Conservation (phyloP, 2,329 filamentous ascomycete genomes). For the Venturia carpophila region DNA sequence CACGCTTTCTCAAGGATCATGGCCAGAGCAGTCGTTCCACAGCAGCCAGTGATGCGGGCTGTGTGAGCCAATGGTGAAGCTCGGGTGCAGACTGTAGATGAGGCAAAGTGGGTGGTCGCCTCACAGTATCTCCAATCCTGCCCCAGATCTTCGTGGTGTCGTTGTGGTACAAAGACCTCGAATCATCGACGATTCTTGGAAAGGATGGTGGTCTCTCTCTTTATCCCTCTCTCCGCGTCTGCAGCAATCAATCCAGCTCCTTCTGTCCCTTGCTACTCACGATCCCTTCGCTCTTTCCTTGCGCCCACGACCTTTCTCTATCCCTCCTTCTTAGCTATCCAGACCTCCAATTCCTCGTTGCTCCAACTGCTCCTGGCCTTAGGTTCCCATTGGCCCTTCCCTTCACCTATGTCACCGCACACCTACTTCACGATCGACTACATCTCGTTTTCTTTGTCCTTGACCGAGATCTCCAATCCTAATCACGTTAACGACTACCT, state of each 20-base stretch:
- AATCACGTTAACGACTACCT: background rate
- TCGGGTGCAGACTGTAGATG: background rate
- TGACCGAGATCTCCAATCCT: background rate
- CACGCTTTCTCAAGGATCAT: background rate
- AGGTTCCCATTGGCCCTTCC: background rate
- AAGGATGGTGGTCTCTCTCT: background rate
- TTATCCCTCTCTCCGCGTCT: background rate
- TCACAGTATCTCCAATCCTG: background rate
- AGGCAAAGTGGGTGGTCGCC: background rate
- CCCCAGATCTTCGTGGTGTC: background rate
- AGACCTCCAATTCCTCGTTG: background rate
- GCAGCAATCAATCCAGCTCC: slow-evolving; percentile 3
- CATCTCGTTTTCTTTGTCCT: background rate
- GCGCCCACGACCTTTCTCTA: background rate
- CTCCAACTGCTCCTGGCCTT: background rate
- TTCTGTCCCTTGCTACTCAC: background rate
- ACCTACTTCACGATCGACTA: background rate
- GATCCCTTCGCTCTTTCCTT: background rate
- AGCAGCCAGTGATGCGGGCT: background rate
- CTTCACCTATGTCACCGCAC: slow-evolving; percentile 1
- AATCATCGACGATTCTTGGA: background rate
- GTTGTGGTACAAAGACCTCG: background rate
- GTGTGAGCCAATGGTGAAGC: background rate
- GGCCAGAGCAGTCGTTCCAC: background rate
- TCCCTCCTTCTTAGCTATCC: background rate